A percentile compares a stretch with the other conserved stretches of the same genome.
These are phyloP conservation scores for Fagopyrum homotropicum DNA, from an alignment of 148 eudicot species.

Conservation along the genomic window DNA sequence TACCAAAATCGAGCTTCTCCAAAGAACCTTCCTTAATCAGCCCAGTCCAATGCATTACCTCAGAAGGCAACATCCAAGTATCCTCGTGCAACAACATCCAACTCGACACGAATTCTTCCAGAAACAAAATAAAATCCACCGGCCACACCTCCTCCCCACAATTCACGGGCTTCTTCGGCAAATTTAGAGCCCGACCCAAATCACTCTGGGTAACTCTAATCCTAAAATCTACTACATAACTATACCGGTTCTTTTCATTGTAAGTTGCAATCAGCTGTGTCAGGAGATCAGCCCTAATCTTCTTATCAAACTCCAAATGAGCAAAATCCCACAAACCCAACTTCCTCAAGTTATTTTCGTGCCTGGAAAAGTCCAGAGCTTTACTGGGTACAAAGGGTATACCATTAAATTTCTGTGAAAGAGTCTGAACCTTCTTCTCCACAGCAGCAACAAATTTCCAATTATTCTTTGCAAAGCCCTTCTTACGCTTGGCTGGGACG, in stretches of 20 bases:
- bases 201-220: constrained; percentile 49
- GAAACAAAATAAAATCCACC: constrained; percentile 37
- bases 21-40: constrained; percentile 57
- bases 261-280: constrained; percentile 48
- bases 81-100: constrained; percentile 83
- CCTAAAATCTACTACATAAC: constrained; percentile 38
- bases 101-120: constrained; percentile 53
- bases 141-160: constrained; percentile 32
- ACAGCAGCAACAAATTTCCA: constrained; percentile 22
- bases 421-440: constrained; percentile 36
- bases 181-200: constrained; percentile 56
- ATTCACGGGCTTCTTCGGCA: constrained; percentile 33
- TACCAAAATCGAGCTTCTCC: constrained; percentile 80
- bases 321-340: constrained; percentile 80
- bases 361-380: constrained; percentile 30
- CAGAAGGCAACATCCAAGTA: constrained; percentile 53
- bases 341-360: constrained; percentile 43
- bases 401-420: constrained; percentile 36
- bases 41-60: constrained; percentile 46
- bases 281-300: constrained; percentile 45
- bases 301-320: constrained; percentile 45
- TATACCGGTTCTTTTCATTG: constrained; percentile 18
- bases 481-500: constrained; percentile 27
- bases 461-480: constrained; percentile 3
- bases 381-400: constrained; percentile 57